Evolutionary conservation across 345 rosid genomes (phyloP), one percentile per base, ranked within the genome.

Genomic region (Pugionium dolabratum): DNA sequence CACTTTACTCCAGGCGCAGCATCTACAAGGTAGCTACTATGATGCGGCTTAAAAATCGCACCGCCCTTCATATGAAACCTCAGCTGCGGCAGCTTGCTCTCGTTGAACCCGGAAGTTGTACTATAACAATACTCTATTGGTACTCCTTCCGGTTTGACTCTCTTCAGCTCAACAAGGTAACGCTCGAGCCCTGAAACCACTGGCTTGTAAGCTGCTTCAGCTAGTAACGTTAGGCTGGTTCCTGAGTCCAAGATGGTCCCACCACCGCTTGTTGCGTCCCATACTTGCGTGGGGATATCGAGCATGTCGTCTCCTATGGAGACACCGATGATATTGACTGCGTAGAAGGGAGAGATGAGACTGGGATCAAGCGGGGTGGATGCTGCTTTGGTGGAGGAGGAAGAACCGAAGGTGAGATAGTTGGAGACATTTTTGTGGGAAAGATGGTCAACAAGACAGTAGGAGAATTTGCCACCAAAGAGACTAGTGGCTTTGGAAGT

Each of bases 391-490:
- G 68, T 66, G 18, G 67, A 35, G 10, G 51, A 31, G 3, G 61
- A 0, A 9, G 64, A 59, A 10, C 94, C 90, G 45, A 87, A 83
- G 44, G 34, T 56, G 69, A 87, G 75, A 59, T 83, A 85, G 72
- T 75, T 85, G 6, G 81, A 59, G 62, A 70, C 59, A 66, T 81
- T 80, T 42, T 67, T 79, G 75, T 66, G 80, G 64, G 84, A 80
- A n/a, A 79, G 61, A 59, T 79, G 93, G 67, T 85, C 86, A 27
- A 87, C 85, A 0, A 85, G 78, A 61, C 94, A 87, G 62, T 83
- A 87, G 0, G 88, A 83, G 76, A 87, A 87, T 37, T 76, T 81
- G 8, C 79, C 68, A 1, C 77, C 85, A 7, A 75, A 73, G 5
- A 10, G 39, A 9, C 31, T 59, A 5, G 72, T 65, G 28, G 79